Evolutionary conservation across 2,329 filamentous ascomycete genomes (phyloP), one percentile per base, ranked within the genome.

Genomic region (Tolypocladium nubicola): DNA sequence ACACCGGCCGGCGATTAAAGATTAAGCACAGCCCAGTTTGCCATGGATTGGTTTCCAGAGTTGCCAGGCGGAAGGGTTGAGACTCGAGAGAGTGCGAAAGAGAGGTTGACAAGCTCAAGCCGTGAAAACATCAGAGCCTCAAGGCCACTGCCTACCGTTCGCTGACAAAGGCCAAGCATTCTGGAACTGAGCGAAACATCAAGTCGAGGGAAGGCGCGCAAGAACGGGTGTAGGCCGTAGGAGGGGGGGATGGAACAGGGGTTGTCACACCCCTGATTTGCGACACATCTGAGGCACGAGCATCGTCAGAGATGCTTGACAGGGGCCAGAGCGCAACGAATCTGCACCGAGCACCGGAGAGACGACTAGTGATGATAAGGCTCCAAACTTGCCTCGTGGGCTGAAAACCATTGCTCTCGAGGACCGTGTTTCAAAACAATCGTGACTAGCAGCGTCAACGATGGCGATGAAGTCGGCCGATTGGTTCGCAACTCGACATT

Each of bases 271-370:
- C 74, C 74, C 68, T 73, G 70, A 73, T 65, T 70, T 78, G 75
- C 69, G 72, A 78, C 76, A 76, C 65, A 71, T 71, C 68, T 78
- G 76, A 78, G 66, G 76, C 76, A 77, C 50, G 39, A 55, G 50
- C 41, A 58, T 60, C 54, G 59, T 59, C 59, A 58, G 57, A 58
- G 53, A 41, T 52, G 38, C 49, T 47, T 21, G 41, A 54, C 55
- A 57, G 53, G 55, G 57, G 50, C 53, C 56, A 23, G 53, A 55
- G 53, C 53, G 41, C 23, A 39, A 39, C 43, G 30, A 38, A 16
- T 16, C 47, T 33, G 47, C 26, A 33, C 4, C 26, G 47, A 11
- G n/a, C 16, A 35, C 26, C 30, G 21, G 19, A 35, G 2, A 35
- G 19, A 19, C 3, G 9, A 35, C 47, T 5, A 35, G 16, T 8